Percentiles rank a stretch among this genome's conserved stretches.
Evolutionary conservation across 106 monocot species (phyloP).

Genomic region (Platanthera zijinensis): DNA sequence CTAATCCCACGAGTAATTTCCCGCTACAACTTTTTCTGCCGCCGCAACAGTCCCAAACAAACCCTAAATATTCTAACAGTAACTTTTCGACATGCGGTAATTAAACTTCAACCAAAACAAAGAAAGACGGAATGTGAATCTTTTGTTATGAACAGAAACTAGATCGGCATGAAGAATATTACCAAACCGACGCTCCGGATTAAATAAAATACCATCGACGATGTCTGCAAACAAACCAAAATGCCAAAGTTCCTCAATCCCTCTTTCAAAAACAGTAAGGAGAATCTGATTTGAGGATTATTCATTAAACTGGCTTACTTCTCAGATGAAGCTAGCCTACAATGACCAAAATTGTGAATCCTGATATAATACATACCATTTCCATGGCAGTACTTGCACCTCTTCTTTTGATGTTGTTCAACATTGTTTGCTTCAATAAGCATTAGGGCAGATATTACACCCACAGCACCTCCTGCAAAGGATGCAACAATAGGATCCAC

Average conservation of each 20-base stretch:
- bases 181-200: not conserved
- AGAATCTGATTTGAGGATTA: not conserved
- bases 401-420: conserved; percentile 81
- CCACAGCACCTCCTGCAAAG: conserved; percentile 90
- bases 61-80: too few species aligned
- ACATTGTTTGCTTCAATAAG: conserved; percentile 85
- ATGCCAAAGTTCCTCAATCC: not conserved
- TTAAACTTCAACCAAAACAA: not conserved
- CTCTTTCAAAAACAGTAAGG: not conserved
- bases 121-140: not conserved
- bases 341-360: not conserved
- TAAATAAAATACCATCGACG: not conserved
- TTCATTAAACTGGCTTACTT: not conserved
- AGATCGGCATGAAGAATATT: not conserved
- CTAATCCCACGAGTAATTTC: too few species aligned
- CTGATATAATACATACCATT: conserved; percentile 37
- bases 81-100: not conserved
- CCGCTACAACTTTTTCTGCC: too few species aligned
- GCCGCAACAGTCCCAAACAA: too few species aligned
- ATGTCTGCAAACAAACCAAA: not conserved
- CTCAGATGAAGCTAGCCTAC: not conserved
- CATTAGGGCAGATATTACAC: conserved; percentile 93
- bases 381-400: conserved; percentile 91
- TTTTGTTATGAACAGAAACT: not conserved
- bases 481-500: conserved; percentile 94